Percentiles rank a stretch among this genome's conserved stretches.
Conservation (phyloP, 2,329 filamentous ascomycete genomes). For the Alternaria ventricosa region DNA sequence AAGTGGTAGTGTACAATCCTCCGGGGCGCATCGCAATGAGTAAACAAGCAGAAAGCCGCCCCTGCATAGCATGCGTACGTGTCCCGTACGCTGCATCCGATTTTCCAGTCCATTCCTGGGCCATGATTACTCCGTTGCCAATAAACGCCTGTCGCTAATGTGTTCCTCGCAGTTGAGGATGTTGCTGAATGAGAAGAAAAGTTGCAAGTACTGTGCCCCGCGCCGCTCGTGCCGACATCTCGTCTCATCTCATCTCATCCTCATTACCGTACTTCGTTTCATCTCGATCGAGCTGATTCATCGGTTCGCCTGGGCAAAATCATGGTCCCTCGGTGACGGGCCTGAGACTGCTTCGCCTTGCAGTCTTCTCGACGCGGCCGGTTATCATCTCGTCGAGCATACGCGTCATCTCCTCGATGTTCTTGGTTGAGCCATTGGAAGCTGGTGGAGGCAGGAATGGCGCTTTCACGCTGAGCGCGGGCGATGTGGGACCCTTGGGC, state of each 20-base stretch:
- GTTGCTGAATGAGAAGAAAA: slow-evolving; percentile 3
- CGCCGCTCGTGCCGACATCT: slow-evolving; percentile 16
- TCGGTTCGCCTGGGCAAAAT: slow-evolving; percentile 7
- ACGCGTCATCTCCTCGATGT: slow-evolving; percentile 89
- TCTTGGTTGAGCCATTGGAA: slow-evolving; percentile 58
- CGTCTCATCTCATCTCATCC: slow-evolving; percentile 29
- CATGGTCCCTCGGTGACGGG: slow-evolving; percentile 26
- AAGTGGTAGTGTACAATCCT: slow-evolving; percentile 12
- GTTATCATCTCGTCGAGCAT: slow-evolving; percentile 97
- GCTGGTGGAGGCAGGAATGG: slow-evolving; percentile 22
- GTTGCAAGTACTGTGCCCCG: slow-evolving; percentile 15
- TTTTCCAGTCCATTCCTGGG: slow-evolving; percentile 16
- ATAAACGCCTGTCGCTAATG: slow-evolving; percentile 25
- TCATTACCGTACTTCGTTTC: slow-evolving; percentile 32
- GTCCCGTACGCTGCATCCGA: background rate
- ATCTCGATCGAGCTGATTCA: slow-evolving; percentile 4
- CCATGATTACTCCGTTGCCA: slow-evolving; percentile 11
- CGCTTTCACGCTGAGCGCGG: slow-evolving; percentile 15
- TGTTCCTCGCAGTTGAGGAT: slow-evolving; percentile 7
- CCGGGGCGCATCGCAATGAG: slow-evolving; percentile 9
- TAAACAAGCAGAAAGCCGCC: background rate
- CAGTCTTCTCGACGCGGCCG: slow-evolving; percentile 72
- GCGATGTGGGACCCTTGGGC: slow-evolving; percentile 34
- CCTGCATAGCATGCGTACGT: slow-evolving; percentile 1
- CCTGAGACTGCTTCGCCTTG: slow-evolving; percentile 50